A percentile compares a stretch with the other conserved stretches of the same genome.
These are phyloP conservation scores for Fonsecaea erecta DNA, from an alignment of 2,329 filamentous ascomycete genomes.

Conservation along the genomic window DNA sequence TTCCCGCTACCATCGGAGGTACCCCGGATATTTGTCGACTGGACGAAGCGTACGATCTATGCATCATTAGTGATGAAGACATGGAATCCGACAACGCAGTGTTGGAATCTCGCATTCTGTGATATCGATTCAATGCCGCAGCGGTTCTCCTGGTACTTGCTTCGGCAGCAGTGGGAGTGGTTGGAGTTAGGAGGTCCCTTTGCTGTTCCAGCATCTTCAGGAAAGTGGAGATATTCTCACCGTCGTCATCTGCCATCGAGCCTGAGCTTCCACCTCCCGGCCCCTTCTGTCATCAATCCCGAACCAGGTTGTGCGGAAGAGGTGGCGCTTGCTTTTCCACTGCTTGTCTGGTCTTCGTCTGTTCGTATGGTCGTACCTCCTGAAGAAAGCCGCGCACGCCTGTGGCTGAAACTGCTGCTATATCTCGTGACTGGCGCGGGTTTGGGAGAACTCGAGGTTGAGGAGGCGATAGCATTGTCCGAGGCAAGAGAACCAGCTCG, in stretches of 20 bases:
- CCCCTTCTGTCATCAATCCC: slow-evolving; percentile 69
- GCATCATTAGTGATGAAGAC: slow-evolving; percentile 83
- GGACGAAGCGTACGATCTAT: slow-evolving; percentile 78
- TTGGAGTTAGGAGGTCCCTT: slow-evolving; percentile 77
- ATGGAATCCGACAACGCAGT: slow-evolving; percentile 89
- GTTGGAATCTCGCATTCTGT: slow-evolving; percentile 86
- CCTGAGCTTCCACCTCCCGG: slow-evolving; percentile 66
- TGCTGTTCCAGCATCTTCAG: slow-evolving; percentile 84
- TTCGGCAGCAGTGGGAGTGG: slow-evolving; percentile 63
- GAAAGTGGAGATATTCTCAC: slow-evolving; percentile 88
- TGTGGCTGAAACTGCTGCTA: slow-evolving; percentile 91
- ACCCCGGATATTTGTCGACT: slow-evolving; percentile 73
- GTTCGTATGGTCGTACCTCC: slow-evolving; percentile 65
- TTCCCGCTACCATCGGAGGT: slow-evolving; percentile 64
- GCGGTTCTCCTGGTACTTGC: slow-evolving; percentile 74
- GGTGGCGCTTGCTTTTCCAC: slow-evolving; percentile 59
- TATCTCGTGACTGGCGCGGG: slow-evolving; percentile 79
- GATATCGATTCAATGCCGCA: slow-evolving; percentile 81
- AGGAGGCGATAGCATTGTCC: slow-evolving; percentile 66
- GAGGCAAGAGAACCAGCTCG: slow-evolving; percentile 59
- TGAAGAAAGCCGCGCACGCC: slow-evolving; percentile 76
- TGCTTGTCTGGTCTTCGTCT: slow-evolving; percentile 61
- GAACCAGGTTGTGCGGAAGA: slow-evolving; percentile 72
- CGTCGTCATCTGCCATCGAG: slow-evolving; percentile 75
- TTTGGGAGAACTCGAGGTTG: slow-evolving; percentile 76